Percentiles rank a stretch among this genome's conserved stretches.
Evolutionary conservation across 305 asterid species (phyloP).

Genomic region (Fraxinus angustifolia): DNA sequence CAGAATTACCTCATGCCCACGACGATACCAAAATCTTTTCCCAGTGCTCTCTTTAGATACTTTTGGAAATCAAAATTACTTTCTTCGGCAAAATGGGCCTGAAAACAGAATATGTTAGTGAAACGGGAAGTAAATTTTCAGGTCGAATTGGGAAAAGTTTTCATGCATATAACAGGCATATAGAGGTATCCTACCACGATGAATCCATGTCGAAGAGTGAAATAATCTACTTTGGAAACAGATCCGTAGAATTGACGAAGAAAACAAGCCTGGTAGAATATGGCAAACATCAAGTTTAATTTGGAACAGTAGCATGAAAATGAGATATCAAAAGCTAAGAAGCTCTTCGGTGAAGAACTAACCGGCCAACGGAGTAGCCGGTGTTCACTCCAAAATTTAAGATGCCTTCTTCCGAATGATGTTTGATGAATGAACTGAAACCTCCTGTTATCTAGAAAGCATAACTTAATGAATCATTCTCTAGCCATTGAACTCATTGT

Average conservation of each 20-base stretch:
- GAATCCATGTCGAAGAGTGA: constrained; percentile 75
- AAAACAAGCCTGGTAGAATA: constrained; percentile 49
- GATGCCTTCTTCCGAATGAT: constrained; percentile 70
- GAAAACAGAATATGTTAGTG: constrained; percentile 1
- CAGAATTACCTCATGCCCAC: constrained; percentile 62
- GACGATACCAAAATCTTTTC: constrained; percentile 59
- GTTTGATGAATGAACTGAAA: constrained; percentile 71
- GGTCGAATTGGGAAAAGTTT: not conserved
- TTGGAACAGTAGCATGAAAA: not conserved
- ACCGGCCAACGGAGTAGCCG: constrained; percentile 60
- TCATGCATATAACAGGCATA: not conserved
- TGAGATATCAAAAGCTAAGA: not conserved
- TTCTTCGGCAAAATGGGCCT: constrained; percentile 70
- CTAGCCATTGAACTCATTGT: not conserved
- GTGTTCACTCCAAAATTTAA: constrained; percentile 56
- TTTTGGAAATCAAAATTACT: constrained; percentile 57
- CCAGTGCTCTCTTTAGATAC: constrained; percentile 57
- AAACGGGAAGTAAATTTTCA: not conserved
- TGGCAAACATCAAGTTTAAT: constrained; percentile 6
- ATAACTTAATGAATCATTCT: not conserved
- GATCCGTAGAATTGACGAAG: constrained; percentile 65
- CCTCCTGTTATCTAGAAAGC: constrained; percentile 57
- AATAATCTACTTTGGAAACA: constrained; percentile 59
- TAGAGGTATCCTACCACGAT: constrained; percentile 39
- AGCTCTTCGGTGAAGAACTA: constrained; percentile 9